Evolutionary conservation across 106 monocot species (phyloP).

Genomic region (Apostasia shenzhenica): DNA sequence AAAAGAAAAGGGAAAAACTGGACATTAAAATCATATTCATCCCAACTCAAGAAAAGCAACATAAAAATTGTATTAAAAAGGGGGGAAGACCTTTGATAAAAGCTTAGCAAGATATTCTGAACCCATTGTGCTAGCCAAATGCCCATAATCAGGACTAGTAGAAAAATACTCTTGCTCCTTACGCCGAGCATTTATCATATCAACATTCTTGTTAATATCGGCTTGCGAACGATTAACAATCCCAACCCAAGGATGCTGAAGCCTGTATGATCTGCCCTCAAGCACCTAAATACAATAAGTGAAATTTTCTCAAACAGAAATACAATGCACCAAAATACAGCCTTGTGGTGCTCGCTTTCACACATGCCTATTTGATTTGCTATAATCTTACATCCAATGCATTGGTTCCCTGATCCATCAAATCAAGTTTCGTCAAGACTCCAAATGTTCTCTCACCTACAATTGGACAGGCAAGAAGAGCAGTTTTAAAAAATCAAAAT

Average conservation of each 20-base stretch:
- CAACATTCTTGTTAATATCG: constrained; percentile 96
- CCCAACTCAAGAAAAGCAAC: not conserved
- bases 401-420: constrained; percentile 99
- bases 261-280: constrained; percentile 86
- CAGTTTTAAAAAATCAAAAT: not conserved
- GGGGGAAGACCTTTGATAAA: constrained; percentile 58
- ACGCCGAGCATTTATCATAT: constrained; percentile 90
- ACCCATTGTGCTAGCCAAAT: constrained; percentile 95
- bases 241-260: constrained; percentile 99
- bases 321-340: no score
- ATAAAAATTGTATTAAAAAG: not conserved
- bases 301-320: no score
- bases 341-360: no score
- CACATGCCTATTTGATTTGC: no score
- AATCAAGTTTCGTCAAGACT: constrained; percentile 96
- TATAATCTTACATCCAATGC: constrained; percentile 73
- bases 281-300: constrained; percentile 41
- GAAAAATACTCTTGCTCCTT: constrained; percentile 90
- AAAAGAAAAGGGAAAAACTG: constrained; percentile 3
- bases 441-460: constrained; percentile 99
- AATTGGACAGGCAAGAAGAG: constrained; percentile 7
- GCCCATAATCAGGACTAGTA: constrained; percentile 92
- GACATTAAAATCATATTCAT: not conserved
- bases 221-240: constrained; percentile 98
- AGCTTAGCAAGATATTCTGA: constrained; percentile 96